These are phyloP conservation scores for Phytophthora quininea DNA, from an alignment of 352 stramenopile species.

Conservation along the genomic window DNA sequence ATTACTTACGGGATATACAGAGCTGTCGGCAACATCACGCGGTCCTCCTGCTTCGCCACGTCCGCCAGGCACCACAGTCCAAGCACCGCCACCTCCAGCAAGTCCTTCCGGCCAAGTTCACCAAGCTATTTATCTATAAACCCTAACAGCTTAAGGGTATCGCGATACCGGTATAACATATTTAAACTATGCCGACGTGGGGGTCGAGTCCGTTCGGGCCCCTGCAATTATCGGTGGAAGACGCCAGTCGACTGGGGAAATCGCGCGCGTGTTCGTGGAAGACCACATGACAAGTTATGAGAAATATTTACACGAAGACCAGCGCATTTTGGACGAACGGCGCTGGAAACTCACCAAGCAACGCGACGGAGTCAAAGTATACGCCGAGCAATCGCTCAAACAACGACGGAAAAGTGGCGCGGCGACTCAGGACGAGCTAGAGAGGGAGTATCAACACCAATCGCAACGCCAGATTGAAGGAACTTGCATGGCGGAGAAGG, in stretches of 20 bases:
- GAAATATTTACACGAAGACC: conserved; percentile 33
- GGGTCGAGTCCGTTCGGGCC: conserved; percentile 37
- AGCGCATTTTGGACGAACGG: conserved; percentile 30
- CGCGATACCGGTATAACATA: not conserved
- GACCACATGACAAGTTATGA: conserved; percentile 36
- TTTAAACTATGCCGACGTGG: conserved; percentile 22
- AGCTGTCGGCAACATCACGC: not conserved
- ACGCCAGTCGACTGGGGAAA: conserved; percentile 33
- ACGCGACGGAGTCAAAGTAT: conserved; percentile 28
- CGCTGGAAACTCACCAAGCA: conserved; percentile 38
- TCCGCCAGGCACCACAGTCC: not conserved
- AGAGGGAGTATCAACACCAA: conserved; percentile 27
- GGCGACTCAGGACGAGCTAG: conserved; percentile 27
- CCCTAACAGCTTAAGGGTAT: too few species aligned
- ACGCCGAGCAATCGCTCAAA: conserved; percentile 31
- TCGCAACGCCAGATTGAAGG: not conserved
- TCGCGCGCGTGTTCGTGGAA: conserved; percentile 37
- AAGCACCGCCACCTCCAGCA: not conserved
- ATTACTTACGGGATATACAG: not conserved
- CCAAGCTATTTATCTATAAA: not conserved
- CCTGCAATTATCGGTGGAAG: conserved; percentile 31
- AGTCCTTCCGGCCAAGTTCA: not conserved
- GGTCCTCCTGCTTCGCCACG: not conserved
- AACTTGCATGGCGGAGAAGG: conserved; percentile 14
- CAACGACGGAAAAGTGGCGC: conserved; percentile 24